Evolutionary conservation across 768 basidiomycete genomes (phyloP).

Genomic region (Chalciporus chontae): DNA sequence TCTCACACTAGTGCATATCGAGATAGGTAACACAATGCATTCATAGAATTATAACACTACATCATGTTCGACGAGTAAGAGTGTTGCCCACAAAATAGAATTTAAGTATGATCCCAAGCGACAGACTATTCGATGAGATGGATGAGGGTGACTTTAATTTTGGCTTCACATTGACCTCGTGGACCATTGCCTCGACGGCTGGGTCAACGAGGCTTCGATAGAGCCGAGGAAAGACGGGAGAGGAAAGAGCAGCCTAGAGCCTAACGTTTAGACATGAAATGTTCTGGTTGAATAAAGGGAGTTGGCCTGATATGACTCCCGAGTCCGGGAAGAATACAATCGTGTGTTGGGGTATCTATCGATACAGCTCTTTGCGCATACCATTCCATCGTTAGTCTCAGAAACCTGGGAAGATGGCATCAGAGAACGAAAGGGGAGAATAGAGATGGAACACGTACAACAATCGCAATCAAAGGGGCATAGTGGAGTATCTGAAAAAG

Average conservation of each 20-base stretch:
- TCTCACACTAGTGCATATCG: background rate
- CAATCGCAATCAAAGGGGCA: conserved; percentile 91
- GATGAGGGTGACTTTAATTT: conserved; percentile 33
- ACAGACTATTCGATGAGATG: conserved; percentile 21
- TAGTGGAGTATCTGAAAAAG: conserved; percentile 63
- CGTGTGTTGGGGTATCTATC: conserved; percentile 1
- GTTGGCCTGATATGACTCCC: background rate
- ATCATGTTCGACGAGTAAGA: background rate
- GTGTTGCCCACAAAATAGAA: conserved; percentile 20
- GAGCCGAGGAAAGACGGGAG: conserved; percentile 35
- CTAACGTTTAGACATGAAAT: background rate
- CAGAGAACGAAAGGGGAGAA: background rate
- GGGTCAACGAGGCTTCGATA: conserved; percentile 52
- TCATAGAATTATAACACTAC: background rate
- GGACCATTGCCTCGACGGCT: conserved; percentile 39
- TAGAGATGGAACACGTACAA: conserved; percentile 49
- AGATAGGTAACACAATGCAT: background rate
- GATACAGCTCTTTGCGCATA: background rate
- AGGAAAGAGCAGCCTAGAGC: background rate
- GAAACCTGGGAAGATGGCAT: conserved; percentile 21
- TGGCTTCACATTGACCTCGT: conserved; percentile 65
- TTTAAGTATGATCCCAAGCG: conserved; percentile 18
- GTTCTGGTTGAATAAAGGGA: background rate
- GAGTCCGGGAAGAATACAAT: background rate
- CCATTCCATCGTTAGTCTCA: conserved; percentile 7